Conservation (phyloP, 2,329 filamentous ascomycete species). For the Alternaria sp. region DNA sequence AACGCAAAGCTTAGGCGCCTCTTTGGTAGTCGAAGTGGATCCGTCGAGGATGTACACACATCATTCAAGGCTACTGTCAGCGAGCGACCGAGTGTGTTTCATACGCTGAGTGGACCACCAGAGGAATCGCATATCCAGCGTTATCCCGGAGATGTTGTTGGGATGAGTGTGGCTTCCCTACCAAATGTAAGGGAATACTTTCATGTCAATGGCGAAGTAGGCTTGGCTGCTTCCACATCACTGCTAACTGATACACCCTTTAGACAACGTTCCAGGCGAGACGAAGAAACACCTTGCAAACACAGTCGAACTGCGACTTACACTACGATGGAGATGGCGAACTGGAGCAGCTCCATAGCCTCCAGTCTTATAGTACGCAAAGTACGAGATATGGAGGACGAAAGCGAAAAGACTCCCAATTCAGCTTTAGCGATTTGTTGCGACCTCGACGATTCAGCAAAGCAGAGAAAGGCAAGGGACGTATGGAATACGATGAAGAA, state of each 20-base stretch:
- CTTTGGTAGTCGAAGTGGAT: constrained; percentile 7
- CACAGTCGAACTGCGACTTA: background rate
- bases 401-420: constrained; percentile 9
- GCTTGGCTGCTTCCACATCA: constrained; percentile 10
- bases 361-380: background rate
- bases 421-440: constrained; percentile 1
- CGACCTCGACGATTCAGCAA: constrained; percentile 3
- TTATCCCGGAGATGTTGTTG: background rate
- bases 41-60: background rate
- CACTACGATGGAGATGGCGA: background rate
- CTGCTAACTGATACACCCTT: constrained; percentile 9
- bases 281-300: background rate
- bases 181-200: constrained; percentile 10
- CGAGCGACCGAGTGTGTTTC: background rate
- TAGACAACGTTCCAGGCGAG: constrained; percentile 5
- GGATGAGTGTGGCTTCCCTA: background rate
- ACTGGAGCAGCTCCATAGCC: background rate
- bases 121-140: background rate
- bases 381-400: background rate
- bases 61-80: background rate
- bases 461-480: constrained; percentile 11
- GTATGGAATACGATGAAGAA: background rate
- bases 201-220: constrained; percentile 7
- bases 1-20: constrained; percentile 1
- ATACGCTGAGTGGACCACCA: background rate